Evolutionary conservation across 495 filamentous ascomycete species (phyloP), one percentile per base, ranked within the genome.

Genomic region (Penicillium robsamsonii): DNA sequence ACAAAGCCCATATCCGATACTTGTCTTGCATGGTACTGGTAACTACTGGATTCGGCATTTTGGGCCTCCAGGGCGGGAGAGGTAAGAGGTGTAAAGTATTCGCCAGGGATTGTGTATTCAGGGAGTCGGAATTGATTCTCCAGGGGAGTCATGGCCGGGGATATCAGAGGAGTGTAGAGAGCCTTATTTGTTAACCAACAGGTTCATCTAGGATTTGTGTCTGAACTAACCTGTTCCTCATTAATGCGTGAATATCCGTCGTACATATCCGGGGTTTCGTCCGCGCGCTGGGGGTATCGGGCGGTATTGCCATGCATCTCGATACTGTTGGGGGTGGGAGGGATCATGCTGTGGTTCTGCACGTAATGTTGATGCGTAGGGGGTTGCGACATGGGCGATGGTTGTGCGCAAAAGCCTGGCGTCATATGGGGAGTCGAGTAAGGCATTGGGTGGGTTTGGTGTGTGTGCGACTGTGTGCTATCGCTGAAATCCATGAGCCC

Each of bases 21-120:
- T 27, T 73, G 73, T 47, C 61, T 60, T 10, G 69, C 58, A 29
- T 71, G 66, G 50, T 71, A 70, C 24, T 65, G 66, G 47, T 70
- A 78, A 33, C 47, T 68, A 35, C 59, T 71, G 12, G 69, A 65
- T 35, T 69, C 63, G 71, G 85, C 71, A 53, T 84, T 85, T 67
- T 95, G 91, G 11, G 90, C 89, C 68, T 93, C 86, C 31, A 97
- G 79, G 5, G 93, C 92, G 0, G 94, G 94, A 24, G 94, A 97
- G 2, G 89, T 95, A 43, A 98, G 77, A 5, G 94, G 94, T 61
- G 91, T 97, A 66, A 97, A 96, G 69, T 94, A 92, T 42, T 91
- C 90, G n/a, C 88, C 86, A 10, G 89, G 88, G 12, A 91, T 84
- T 12, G 87, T 84, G 66, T 90, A 97, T 56, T 92, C 89, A 11